Base-by-base conservation (phyloP, 371 early-diverging fungal genomes). In the Mucor sp. region DNA sequence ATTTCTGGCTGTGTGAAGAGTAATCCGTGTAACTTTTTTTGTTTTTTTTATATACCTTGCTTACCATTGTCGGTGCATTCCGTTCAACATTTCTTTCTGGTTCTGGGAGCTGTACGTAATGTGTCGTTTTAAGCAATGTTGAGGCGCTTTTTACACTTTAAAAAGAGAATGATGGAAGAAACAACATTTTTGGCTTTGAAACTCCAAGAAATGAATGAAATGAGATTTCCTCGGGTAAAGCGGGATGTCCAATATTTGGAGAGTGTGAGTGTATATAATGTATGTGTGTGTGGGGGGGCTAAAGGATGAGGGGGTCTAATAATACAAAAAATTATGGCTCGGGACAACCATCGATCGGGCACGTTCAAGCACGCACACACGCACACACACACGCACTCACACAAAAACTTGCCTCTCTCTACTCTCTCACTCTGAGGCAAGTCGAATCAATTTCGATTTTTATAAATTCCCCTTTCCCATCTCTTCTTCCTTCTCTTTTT, bases 301-400 rank as follows among this genome's bases (percentile, higher is more conserved):
- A 7, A n/a, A 7, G 44, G n/a, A 19, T 1, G 19, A 8, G 50
- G 50, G 50, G 50, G 50, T 50, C 23, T 23, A 50, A 58, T 28
- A 28, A 58, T 35, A 35, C 7, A 28, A 58, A 58, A 58, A 58
- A 59, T 23, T 25, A 50, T 50, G 47, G 41, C 48, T 59, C 55
- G 55, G 64, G 58, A 58, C 44, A 65, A 65, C 35, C 58, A 57
- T 43, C 65, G 37, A 57, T 57, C 65, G 57, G 57, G 32, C 27
- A 19, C 28, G 50, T 50, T 23, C 23, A 50, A 25, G 50, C 50
- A 50, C 50, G 25, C 50, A 50, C 8, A 19, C 33, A 33, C 23
- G 21, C 9, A 23, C 48, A 48, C 48, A 48, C 50, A 50, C 50
- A 50, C 50, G 25, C 8, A 19, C 33, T 6, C 23, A 25, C 9